These are phyloP conservation scores for Coffea humblotiana DNA, from an alignment of 305 asterid genomes.

Conservation along the genomic window DNA sequence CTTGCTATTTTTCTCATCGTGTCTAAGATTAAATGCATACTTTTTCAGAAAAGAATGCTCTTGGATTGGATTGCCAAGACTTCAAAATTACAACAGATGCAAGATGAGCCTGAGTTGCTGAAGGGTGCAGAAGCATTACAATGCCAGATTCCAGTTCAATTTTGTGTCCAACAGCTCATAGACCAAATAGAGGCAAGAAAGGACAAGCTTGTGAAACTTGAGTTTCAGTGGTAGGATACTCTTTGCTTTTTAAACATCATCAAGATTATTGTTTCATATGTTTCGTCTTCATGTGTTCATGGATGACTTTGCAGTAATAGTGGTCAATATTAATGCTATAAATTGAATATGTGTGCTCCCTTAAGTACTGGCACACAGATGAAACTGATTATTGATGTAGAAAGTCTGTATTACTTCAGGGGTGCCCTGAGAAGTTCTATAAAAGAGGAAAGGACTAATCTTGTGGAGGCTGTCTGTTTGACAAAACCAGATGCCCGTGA, in stretches of 20 bases:
- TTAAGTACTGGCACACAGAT: constrained; percentile 5
- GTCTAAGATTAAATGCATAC: constrained; percentile 12
- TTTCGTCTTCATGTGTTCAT: background rate
- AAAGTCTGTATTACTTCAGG: constrained; percentile 44
- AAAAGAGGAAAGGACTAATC: constrained; percentile 46
- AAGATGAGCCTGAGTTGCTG: constrained; percentile 44
- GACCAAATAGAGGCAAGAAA: constrained; percentile 49
- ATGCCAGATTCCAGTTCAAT: constrained; percentile 36
- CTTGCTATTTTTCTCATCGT: background rate
- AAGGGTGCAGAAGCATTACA: constrained; percentile 46
- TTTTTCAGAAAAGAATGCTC: constrained; percentile 24
- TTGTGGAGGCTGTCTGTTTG: constrained; percentile 40
- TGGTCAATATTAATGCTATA: background rate
- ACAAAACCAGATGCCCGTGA: constrained; percentile 45
- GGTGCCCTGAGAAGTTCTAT: constrained; percentile 35
- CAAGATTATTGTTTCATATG: background rate
- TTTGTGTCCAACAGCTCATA: constrained; percentile 46
- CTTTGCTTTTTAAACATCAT: background rate
- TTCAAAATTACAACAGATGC: constrained; percentile 32
- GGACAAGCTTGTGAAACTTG: constrained; percentile 44
- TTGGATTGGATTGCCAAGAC: constrained; percentile 28
- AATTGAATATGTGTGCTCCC: constrained; percentile 4
- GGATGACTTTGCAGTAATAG: background rate
- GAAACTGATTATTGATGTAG: constrained; percentile 7
- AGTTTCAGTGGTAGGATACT: constrained; percentile 51